These are phyloP conservation scores for Trichoderma simmonsii DNA, from an alignment of 2,329 filamentous ascomycete species.

Conservation along the genomic window DNA sequence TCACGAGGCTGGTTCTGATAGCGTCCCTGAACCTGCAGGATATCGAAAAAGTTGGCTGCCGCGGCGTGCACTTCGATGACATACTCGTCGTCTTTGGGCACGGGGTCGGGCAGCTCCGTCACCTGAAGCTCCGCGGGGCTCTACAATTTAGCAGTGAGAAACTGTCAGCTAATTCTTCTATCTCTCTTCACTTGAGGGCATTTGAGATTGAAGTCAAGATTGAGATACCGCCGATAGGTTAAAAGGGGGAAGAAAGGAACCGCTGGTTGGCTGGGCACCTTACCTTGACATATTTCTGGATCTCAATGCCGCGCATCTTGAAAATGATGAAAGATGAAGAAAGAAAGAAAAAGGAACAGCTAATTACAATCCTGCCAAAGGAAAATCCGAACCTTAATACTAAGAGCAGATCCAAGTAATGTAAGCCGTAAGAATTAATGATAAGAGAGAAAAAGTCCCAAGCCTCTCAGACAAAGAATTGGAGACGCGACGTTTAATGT, in stretches of 20 bases:
- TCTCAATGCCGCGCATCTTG: constrained; percentile 72
- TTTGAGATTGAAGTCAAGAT: neutral
- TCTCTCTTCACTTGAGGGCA: neutral
- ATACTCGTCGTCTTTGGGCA: constrained; percentile 71
- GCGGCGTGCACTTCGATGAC: constrained; percentile 82
- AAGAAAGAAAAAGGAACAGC: neutral
- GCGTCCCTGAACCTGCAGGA: constrained; percentile 91
- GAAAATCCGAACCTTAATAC: neutral
- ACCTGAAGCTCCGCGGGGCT: constrained; percentile 77
- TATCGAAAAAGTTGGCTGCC: constrained; percentile 95
- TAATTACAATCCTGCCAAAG: neutral
- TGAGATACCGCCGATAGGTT: neutral
- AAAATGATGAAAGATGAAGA: neutral
- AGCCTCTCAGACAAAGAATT: neutral
- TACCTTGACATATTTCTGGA: constrained; percentile 72
- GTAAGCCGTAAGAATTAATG: neutral
- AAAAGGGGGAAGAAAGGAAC: neutral
- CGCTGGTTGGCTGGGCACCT: neutral
- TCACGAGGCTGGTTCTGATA: constrained; percentile 83
- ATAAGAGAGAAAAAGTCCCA: neutral
- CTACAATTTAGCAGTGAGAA: constrained; percentile 39
- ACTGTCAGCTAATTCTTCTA: neutral
- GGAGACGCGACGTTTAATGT: neutral
- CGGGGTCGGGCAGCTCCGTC: constrained; percentile 69
- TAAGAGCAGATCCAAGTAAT: neutral